Conservation (phyloP, 176 grass and related monocot species). For the Cenchrus americanus region DNA sequence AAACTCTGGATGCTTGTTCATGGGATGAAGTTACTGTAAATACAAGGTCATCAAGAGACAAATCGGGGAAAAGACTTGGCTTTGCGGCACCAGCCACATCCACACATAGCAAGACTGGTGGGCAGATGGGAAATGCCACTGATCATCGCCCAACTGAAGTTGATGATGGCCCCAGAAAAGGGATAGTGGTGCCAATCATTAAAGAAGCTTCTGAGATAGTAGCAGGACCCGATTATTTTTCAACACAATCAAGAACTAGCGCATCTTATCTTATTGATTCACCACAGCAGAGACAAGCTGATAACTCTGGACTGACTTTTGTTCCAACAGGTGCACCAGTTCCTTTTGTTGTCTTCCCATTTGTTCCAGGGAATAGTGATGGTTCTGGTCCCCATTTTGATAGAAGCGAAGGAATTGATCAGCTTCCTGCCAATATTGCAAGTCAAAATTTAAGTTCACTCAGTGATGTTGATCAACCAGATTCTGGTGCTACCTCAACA, state of each 20-base stretch:
- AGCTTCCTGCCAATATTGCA: slow-evolving; percentile 48
- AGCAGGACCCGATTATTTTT: slow-evolving; percentile 35
- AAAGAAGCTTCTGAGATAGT: slow-evolving; percentile 66
- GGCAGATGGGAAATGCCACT: slow-evolving; percentile 57
- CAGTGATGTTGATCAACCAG: slow-evolving; percentile 53
- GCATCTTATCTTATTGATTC: slow-evolving; percentile 66
- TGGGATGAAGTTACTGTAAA: slow-evolving; percentile 62
- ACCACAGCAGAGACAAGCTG: slow-evolving; percentile 62
- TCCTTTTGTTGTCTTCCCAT: slow-evolving; percentile 62
- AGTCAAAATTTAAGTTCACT: slow-evolving; percentile 52
- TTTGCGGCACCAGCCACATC: slow-evolving; percentile 42
- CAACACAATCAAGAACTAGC: slow-evolving; percentile 43
- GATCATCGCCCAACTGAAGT: slow-evolving; percentile 54
- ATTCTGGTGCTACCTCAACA: slow-evolving; percentile 48
- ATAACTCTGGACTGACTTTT: slow-evolving; percentile 69
- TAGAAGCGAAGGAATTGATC: slow-evolving; percentile 58
- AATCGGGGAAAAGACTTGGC: slow-evolving; percentile 62
- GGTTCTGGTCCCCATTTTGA: slow-evolving; percentile 57
- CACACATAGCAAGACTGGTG: slow-evolving; percentile 45
- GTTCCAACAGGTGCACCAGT: slow-evolving; percentile 70
- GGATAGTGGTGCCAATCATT: slow-evolving; percentile 43
- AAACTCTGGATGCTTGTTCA: slow-evolving; percentile 47
- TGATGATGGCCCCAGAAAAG: slow-evolving; percentile 54
- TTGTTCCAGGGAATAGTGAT: slow-evolving; percentile 55
- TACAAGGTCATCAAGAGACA: slow-evolving; percentile 59